Base-by-base conservation (phyloP, 768 basidiomycete genomes). In the Tulasnella sp. region DNA sequence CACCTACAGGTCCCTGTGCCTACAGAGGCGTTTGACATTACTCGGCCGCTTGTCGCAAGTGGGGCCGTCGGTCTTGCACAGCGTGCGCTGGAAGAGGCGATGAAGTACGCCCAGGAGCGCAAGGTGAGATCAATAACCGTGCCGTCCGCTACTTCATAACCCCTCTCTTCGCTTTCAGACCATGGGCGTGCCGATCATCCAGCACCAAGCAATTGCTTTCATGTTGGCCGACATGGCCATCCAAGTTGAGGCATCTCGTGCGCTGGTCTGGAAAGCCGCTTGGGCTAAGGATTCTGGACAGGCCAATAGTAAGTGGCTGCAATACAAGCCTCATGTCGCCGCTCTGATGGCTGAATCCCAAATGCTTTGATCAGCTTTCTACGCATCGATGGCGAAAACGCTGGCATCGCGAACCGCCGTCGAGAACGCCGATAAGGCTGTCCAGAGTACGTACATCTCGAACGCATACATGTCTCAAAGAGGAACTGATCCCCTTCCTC, bases 211-310 rank as follows among this genome's bases (percentile, higher is more conserved):
- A 22, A 69, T 73, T 5, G 68, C 68, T 1, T 70, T 70, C 61
- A 69, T 73, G 66, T 64, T 73, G 2, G 72, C 72, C 2, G 73
- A 73, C 53, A 73, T 73, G 73, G 72, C 72, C 4, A 72, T 73
- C 57, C 66, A 62, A 10, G 45, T 30, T 19, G 70, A 71, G 52
- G 68, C 69, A 12, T 65, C 69, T 10, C 55, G 70, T 44, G 66
- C 61, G 7, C 62, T 71, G 24, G 70, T 72, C 5, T 71, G 69
- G 70, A 68, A 67, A 59, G 59, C 69, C 0, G 68, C 71, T 2
- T 67, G 67, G 68, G 66, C 69, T 8, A 72, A 73, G 60, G 73
- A 73, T 63, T 60, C 66, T 1, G 66, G 67, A 0, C 65, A 68
- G 45, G 59, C 66, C 30, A 71, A 70, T 59, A 73, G 70, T 70